These are phyloP conservation scores for Entomortierella chlamydospora DNA, from an alignment of 192 early-diverging fungal genomes.

Conservation along the genomic window DNA sequence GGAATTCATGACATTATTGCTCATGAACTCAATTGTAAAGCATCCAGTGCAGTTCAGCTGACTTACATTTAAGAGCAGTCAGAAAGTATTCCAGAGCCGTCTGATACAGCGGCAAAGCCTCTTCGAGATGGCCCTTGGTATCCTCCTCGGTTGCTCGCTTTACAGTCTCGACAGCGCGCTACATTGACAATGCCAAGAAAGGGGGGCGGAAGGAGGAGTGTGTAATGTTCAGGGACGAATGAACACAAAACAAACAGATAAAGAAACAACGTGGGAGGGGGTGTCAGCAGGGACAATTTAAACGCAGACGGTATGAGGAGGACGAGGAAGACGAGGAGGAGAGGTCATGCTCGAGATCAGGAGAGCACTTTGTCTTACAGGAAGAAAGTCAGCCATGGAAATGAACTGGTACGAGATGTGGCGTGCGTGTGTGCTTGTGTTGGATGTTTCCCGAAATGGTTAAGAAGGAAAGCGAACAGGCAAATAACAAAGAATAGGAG, in stretches of 20 bases:
- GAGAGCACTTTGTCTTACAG: conserved; percentile 13
- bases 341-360: background rate
- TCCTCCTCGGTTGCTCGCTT: conserved; percentile 95
- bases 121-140: conserved; percentile 87
- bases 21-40: background rate
- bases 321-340: background rate
- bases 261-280: background rate
- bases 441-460: background rate
- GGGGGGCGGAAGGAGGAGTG: background rate
- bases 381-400: conserved; percentile 46
- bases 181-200: background rate
- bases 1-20: background rate
- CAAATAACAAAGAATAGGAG: background rate
- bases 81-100: conserved; percentile 95
- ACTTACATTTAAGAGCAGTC: conserved; percentile 91
- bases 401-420: background rate
- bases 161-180: conserved; percentile 94
- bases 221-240: background rate
- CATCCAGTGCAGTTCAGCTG: background rate
- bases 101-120: conserved; percentile 90
- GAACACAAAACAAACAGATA: background rate
- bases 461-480: background rate
- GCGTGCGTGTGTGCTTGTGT: background rate
- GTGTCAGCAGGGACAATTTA: background rate
- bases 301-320: background rate